Percentiles rank a stretch among this genome's conserved stretches.
Conservation (phyloP, 805 yeast species). For the Henningerozyma blattae region DNA sequence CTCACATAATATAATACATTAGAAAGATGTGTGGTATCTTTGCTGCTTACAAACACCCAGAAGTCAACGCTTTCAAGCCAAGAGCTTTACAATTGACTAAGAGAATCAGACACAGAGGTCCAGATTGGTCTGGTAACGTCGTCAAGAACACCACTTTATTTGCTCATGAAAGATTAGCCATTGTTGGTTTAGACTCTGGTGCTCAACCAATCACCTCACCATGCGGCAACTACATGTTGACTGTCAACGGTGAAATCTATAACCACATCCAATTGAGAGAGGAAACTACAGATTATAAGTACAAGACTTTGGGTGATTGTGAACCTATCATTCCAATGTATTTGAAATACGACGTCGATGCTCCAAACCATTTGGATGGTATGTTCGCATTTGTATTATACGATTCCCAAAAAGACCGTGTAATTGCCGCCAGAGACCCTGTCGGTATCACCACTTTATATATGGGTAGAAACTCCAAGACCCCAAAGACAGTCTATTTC, state of each 20-base stretch:
- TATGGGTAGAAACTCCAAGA: constrained; percentile 68
- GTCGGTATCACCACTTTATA: constrained; percentile 94
- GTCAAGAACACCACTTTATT: constrained; percentile 69
- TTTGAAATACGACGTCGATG: constrained; percentile 74
- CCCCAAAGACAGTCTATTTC: constrained; percentile 72
- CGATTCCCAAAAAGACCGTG: constrained; percentile 74
- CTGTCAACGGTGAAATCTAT: constrained; percentile 97
- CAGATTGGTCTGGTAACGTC: constrained; percentile 96
- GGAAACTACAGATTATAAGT: constrained; percentile 58
- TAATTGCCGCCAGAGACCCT: constrained; percentile 96
- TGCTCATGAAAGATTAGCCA: constrained; percentile 93
- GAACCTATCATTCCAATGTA: constrained; percentile 94
- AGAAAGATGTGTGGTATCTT: constrained; percentile 98
- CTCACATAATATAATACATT: too few relatives aligned
- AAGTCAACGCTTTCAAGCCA: constrained; percentile 69
- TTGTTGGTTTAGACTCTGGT: constrained; percentile 94
- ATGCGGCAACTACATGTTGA: constrained; percentile 60
- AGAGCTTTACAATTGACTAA: constrained; percentile 85
- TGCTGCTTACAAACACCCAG: constrained; percentile 78
- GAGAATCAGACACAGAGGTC: constrained; percentile 97
- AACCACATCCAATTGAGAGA: constrained; percentile 87
- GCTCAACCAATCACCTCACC: constrained; percentile 90
- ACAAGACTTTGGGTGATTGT: constrained; percentile 86
- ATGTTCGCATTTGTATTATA: constrained; percentile 94
- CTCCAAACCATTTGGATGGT: constrained; percentile 91